Conservation (phyloP, 2,329 filamentous ascomycete species). For the Pseudogymnoascus sp. region DNA sequence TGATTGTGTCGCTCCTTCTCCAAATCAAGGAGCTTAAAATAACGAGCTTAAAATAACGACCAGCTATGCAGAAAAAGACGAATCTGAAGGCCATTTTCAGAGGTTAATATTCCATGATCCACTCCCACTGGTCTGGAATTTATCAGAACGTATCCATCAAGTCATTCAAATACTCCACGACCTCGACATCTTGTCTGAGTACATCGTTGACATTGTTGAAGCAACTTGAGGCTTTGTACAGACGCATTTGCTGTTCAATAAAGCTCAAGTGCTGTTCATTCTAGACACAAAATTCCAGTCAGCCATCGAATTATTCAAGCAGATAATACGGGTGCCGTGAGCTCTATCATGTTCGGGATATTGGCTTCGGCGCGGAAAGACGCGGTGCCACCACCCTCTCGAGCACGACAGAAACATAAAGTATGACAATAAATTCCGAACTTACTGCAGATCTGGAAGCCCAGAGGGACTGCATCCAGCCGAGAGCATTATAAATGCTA, state of each 20-base stretch:
- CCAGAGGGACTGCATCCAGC: constrained; percentile 28
- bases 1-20: constrained; percentile 1
- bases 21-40: background rate
- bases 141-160: constrained; percentile 25
- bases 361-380: background rate
- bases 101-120: background rate
- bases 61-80: background rate
- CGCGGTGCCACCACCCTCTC: background rate
- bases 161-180: constrained; percentile 31
- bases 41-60: background rate
- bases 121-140: background rate
- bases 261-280: constrained; percentile 28
- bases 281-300: constrained; percentile 12
- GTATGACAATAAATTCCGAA: constrained; percentile 9
- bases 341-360: background rate
- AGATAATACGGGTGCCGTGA: background rate
- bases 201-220: constrained; percentile 27
- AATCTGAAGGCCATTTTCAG: background rate
- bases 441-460: constrained; percentile 26
- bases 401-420: background rate
- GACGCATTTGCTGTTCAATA: constrained; percentile 28
- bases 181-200: constrained; percentile 26
- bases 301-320: background rate
- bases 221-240: constrained; percentile 22
- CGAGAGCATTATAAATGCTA: constrained; percentile 20